Base-by-base conservation (phyloP, 345 rosid species). In the Eucalyptus camaldulensis region DNA sequence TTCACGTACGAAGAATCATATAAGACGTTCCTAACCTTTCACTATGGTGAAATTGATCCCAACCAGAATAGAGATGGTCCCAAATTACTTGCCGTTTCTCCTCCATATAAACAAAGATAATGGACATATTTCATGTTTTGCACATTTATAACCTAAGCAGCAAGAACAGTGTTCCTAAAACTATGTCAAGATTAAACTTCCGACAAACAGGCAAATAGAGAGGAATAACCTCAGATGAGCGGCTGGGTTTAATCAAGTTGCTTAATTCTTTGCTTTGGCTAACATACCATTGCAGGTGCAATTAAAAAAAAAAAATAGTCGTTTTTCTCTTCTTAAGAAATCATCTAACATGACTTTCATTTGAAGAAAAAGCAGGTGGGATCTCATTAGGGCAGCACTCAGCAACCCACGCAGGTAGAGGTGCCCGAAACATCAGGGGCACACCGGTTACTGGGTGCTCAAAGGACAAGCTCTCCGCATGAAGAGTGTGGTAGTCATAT, bases 401-500 rank as follows among this genome's bases (percentile, higher is more conserved):
- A 85, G 89, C 86, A 19, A 91, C 97, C 99, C 98, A 98, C 3
- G 22, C 86, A 72, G 99, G 99, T 87, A 95, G 89, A 72, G 99
- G 96, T 54, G 98, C 97, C 76, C 27, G 90, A 33, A 97, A 86
- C 87, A 88, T 80, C 33, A 94, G 56, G 53, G 92, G 92, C 21
- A 88, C 87, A 80, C 94, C 93, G 4, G 96, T 95, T 83, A 95
- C 83, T 0, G 97, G 99, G 91, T 96, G 99, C 89, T 95, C 94
- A 33, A 98, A 92, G 31, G 95, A 93, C 91, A 97, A 92, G 86
- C 95, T 94, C 92, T 98, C 99, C 1, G 98, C 99, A 87, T 98
- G 98, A 89, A 98, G 96, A 87, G 95, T 94, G 69, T 97, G 99
- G 50, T 92, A 94, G 10, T 95, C 96, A 14, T 89, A 92, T 86